A percentile compares a stretch with the other conserved stretches of the same genome.
Evolutionary conservation across 495 filamentous ascomycete genomes (phyloP).

Genomic region (Trichocladium uniseriatum): DNA sequence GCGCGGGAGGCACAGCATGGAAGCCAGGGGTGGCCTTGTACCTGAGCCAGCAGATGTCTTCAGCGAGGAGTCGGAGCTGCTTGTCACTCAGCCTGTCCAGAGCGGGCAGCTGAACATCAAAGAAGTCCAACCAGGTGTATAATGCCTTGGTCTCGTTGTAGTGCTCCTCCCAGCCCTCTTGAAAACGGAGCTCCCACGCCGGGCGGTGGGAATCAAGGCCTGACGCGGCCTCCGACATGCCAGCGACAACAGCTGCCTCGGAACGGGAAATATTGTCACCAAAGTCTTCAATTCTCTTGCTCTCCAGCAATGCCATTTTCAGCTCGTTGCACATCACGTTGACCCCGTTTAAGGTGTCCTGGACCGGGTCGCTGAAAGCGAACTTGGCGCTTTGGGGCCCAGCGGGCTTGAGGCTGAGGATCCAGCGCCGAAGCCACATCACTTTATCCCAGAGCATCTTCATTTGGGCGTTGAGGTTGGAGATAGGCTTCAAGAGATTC

Average conservation of each 20-base stretch:
- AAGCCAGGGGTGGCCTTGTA: neutral
- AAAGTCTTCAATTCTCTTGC: neutral
- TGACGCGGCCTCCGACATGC: neutral
- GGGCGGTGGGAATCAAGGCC: no score
- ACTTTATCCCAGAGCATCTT: conserved; percentile 14
- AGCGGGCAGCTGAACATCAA: neutral
- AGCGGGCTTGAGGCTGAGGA: neutral
- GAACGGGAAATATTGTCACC: neutral
- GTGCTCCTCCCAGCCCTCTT: neutral
- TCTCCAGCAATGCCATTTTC: neutral
- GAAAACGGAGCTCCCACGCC: neutral
- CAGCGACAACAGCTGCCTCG: neutral
- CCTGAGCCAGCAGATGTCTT: conserved; percentile 6
- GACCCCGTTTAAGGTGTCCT: neutral
- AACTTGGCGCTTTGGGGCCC: neutral
- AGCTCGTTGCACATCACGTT: neutral
- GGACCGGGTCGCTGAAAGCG: neutral
- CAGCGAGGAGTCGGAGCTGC: neutral
- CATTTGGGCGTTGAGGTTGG: neutral
- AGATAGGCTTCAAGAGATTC: neutral
- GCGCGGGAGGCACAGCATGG: neutral
- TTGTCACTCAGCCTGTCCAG: neutral
- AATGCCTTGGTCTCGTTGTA: neutral
- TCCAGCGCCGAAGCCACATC: conserved; percentile 9
- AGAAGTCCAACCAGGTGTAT: conserved; percentile 13